Conservation (phyloP, 1,284 basidiomycete genomes). For the Ganoderma lingzhi region DNA sequence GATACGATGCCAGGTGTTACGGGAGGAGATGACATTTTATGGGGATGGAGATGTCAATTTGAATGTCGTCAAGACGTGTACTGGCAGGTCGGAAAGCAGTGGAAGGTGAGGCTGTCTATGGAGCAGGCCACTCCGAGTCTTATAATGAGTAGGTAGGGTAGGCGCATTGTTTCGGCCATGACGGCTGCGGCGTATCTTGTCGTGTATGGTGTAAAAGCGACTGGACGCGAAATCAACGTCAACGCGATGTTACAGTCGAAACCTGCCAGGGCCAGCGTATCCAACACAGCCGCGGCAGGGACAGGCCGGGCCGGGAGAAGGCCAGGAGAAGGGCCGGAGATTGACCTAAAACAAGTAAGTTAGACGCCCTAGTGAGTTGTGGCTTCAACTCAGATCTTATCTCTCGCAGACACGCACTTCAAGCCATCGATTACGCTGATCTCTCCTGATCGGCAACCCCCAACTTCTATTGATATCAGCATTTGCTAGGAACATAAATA, state of each 20-base stretch:
- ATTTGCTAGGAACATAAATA: background rate
- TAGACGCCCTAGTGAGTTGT: background rate
- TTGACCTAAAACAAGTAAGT: background rate
- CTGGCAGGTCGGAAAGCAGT: no score
- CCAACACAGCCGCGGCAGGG: no score
- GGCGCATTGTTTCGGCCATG: background rate
- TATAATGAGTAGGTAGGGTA: background rate
- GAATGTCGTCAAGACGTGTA: no score
- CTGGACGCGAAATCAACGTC: background rate
- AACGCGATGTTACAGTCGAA: background rate
- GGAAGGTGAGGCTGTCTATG: no score
- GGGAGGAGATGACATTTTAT: background rate
- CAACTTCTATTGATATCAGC: background rate
- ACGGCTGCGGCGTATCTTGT: no score
- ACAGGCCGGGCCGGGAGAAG: no score
- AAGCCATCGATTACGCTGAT: background rate
- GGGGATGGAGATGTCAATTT: background rate
- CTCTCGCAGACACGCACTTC: background rate
- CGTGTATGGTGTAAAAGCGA: background rate
- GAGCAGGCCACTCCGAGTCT: background rate
- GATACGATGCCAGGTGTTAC: background rate
- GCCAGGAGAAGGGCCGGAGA: background rate
- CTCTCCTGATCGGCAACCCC: background rate
- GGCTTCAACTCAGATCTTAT: background rate
- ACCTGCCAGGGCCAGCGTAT: no score